Evolutionary conservation across 106 monocot species (phyloP).

Genomic region (Allium cepa): DNA sequence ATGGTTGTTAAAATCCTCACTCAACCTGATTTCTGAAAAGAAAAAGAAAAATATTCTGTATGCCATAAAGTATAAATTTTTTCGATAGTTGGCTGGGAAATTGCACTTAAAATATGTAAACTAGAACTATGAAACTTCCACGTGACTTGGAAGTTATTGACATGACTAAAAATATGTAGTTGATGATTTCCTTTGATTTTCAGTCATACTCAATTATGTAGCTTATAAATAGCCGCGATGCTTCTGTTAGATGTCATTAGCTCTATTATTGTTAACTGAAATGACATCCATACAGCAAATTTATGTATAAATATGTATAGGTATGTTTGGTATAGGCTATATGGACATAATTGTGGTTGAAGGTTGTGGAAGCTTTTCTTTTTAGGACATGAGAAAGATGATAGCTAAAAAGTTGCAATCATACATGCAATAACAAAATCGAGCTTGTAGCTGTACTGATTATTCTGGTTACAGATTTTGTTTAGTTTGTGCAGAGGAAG

Average conservation of each 20-base stretch:
- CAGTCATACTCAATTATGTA: background rate
- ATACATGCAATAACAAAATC: background rate
- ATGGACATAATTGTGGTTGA: background rate
- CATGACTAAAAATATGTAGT: background rate
- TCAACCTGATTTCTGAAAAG: background rate
- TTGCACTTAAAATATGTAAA: too few species aligned
- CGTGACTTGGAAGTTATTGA: background rate
- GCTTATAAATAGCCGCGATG: background rate
- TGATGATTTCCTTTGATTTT: conserved; percentile 4
- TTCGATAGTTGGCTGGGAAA: too few species aligned
- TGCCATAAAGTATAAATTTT: background rate
- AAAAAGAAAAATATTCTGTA: background rate
- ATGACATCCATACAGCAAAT: background rate
- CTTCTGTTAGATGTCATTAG: conserved; percentile 4
- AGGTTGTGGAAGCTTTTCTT: background rate
- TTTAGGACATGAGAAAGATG: background rate
- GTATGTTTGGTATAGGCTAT: conserved; percentile 1
- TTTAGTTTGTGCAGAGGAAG: background rate
- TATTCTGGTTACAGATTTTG: background rate
- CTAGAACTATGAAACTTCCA: background rate
- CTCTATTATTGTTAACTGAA: conserved; percentile 3
- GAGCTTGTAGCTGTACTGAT: conserved; percentile 1
- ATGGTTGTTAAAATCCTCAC: background rate
- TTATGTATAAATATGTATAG: background rate
- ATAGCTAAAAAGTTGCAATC: conserved; percentile 6